phyloP scores from a whole-genome alignment of 2,329 filamentous ascomycete species.

The Pestalotiopsis sp. region DNA sequence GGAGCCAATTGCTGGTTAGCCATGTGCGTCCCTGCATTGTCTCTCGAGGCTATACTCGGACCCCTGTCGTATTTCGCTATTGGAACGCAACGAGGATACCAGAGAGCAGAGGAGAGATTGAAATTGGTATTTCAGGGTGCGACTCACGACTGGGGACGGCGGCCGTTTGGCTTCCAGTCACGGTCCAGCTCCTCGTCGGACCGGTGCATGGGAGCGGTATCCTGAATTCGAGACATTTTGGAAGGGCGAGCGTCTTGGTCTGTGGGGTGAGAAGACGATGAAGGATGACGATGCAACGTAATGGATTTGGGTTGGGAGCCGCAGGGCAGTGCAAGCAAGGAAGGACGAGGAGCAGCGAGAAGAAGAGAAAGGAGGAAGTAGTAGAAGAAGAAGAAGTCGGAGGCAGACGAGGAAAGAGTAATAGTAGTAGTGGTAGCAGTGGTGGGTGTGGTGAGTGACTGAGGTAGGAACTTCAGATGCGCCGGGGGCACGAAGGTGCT shows the following conservation, averaged over 20 bases:
- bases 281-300: neutral
- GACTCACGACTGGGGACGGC: conserved; percentile 82
- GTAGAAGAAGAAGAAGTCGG: neutral
- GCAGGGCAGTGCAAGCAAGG: neutral
- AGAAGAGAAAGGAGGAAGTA: neutral
- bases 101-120: neutral
- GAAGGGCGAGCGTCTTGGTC: neutral
- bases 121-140: conserved; percentile 6
- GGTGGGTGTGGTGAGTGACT: neutral
- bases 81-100: neutral
- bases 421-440: neutral
- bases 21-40: neutral
- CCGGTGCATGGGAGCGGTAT: conserved; percentile 30
- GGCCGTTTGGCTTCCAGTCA: conserved; percentile 78
- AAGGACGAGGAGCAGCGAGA: neutral
- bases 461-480: neutral
- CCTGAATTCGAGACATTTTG: neutral
- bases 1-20: conserved; percentile 22
- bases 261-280: neutral
- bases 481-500: neutral
- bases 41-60: neutral
- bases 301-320: neutral
- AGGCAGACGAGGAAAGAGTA: neutral
- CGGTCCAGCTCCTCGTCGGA: conserved; percentile 73
- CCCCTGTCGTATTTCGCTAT: neutral